Conservation (phyloP, 148 eudicot genomes). For the Rhododendron kiyosumense region DNA sequence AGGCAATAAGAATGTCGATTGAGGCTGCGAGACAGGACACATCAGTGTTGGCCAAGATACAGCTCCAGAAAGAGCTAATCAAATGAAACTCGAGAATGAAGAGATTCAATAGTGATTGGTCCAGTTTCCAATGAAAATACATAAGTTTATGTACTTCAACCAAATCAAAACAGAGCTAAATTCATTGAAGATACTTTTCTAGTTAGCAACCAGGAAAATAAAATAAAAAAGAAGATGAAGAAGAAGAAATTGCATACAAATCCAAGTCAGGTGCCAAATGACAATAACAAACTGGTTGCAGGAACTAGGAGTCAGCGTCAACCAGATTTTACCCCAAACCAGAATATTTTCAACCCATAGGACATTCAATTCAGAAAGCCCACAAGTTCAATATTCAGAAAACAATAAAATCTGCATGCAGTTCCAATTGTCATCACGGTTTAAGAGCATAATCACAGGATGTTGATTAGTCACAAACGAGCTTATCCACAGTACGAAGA, state of each 20-base stretch:
- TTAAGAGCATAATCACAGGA: not conserved
- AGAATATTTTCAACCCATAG: not conserved
- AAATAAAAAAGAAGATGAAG: not conserved
- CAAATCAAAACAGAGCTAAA: not conserved
- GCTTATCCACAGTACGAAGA: not conserved
- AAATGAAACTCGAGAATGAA: not conserved
- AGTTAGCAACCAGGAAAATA: not conserved
- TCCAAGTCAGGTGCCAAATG: not conserved
- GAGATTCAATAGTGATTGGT: not conserved
- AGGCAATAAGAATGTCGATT: not conserved
- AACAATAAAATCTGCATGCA: not conserved
- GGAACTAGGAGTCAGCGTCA: not conserved
- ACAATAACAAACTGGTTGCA: not conserved
- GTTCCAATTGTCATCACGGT: not conserved
- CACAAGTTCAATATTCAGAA: not conserved
- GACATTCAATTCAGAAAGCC: not conserved
- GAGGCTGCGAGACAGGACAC: not conserved
- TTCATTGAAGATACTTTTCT: not conserved
- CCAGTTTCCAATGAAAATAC: not conserved
- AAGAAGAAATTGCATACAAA: slow-evolving; percentile 1
- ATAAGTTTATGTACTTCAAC: not conserved
- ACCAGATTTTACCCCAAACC: not conserved
- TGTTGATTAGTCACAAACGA: not conserved
- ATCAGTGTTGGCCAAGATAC: not conserved
- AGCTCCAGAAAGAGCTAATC: not conserved